Conservation (phyloP, 2,329 filamentous ascomycete species). For the Fusarium papillatum region DNA sequence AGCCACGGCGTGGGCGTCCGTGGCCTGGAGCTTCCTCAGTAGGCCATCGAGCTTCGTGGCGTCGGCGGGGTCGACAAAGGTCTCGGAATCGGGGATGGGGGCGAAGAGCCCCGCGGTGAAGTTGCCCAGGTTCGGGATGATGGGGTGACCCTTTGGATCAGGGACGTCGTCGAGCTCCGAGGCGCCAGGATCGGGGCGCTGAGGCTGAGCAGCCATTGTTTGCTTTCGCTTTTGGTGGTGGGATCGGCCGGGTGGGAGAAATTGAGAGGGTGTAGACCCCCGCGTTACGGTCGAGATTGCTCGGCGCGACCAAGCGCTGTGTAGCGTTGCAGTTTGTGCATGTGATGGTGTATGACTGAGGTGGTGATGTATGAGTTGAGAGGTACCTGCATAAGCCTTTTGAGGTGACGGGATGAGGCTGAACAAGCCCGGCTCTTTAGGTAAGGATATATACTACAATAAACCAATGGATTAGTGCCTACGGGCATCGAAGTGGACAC, state of each 20-base stretch:
- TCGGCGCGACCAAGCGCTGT: slow-evolving; percentile 5
- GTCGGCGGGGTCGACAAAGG: slow-evolving; percentile 3
- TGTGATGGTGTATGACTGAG: slow-evolving; percentile 8
- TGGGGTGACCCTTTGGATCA: slow-evolving; percentile 25
- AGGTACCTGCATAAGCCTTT: background rate
- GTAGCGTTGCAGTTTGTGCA: slow-evolving; percentile 14
- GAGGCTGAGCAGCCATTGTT: slow-evolving; percentile 26
- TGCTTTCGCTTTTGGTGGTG: background rate
- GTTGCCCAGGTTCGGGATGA: slow-evolving; percentile 18
- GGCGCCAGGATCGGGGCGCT: background rate
- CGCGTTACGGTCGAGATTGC: background rate
- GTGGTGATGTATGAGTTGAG: slow-evolving; percentile 11
- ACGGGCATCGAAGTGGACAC: background rate
- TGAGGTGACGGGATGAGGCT: background rate
- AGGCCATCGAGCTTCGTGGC: slow-evolving; percentile 33
- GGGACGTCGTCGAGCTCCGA: slow-evolving; percentile 2
- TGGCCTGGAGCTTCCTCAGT: slow-evolving; percentile 31
- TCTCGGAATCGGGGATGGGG: slow-evolving; percentile 40
- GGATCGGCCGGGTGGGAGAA: background rate
- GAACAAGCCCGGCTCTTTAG: background rate
- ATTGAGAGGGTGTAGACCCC: background rate
- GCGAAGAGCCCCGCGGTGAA: slow-evolving; percentile 47
- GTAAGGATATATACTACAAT: background rate
- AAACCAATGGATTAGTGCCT: background rate
- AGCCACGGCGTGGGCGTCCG: slow-evolving; percentile 43